Evolutionary conservation across 805 yeast genomes (phyloP).

Genomic region (Schwanniomyces vanrijiae): DNA sequence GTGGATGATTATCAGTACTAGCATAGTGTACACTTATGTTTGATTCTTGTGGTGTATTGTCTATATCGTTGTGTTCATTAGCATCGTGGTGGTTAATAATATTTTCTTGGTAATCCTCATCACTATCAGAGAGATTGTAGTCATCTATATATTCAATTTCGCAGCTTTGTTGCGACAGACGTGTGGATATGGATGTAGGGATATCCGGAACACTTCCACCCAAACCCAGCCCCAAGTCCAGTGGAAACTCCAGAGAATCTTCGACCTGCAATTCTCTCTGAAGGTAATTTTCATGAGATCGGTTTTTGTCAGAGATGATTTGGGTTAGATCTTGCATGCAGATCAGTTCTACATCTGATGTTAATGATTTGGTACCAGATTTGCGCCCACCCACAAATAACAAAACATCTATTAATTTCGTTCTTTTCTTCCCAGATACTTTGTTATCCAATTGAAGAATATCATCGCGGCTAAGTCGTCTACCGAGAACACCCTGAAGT

Average conservation of each 20-base stretch:
- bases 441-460: slow-evolving; percentile 9
- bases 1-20: slow-evolving; percentile 23
- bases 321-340: neutral
- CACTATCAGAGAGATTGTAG: slow-evolving; percentile 20
- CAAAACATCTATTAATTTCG: neutral
- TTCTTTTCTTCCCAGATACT: neutral
- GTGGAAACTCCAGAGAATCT: neutral
- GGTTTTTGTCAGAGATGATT: neutral
- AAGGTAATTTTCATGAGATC: neutral
- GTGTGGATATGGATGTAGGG: neutral
- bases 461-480: slow-evolving; percentile 53
- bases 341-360: neutral
- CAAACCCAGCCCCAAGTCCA: neutral
- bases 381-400: neutral
- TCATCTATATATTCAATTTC: slow-evolving; percentile 28
- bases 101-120: slow-evolving; percentile 3
- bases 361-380: neutral
- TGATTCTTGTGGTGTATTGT: neutral
- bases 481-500: slow-evolving; percentile 59
- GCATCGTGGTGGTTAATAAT: neutral
- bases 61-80: neutral
- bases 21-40: neutral
- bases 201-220: slow-evolving; percentile 6
- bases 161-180: neutral
- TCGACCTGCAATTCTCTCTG: neutral